Base-by-base conservation (phyloP, 176 grass and related monocot species). In the Echinochloa phyllopogon region DNA sequence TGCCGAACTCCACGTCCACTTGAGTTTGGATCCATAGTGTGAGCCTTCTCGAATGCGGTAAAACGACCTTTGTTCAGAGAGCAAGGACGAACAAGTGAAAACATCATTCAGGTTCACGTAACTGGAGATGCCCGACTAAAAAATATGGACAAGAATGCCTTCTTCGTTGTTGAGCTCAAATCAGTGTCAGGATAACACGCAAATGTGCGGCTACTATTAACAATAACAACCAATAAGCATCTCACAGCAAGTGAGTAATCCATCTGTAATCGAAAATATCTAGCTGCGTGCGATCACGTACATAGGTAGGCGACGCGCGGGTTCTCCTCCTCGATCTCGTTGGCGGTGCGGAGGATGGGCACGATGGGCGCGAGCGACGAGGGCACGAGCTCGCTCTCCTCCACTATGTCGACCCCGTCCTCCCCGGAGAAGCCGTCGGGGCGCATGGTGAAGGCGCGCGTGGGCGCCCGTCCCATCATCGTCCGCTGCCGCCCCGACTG, bases 291-390 rank as follows among this genome's bases (percentile, higher is more conserved):
- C 6, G 44, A 8, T 13, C 94, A 95, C 89, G 44, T 69, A 99
- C 96, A 99, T 71, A 96, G 90, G 76, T 96, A 99, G 0, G 97
- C 94, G 76, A 99, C 94, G 41, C 97, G 97, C 18, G 82, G 86
- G 84, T 94, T 96, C 0, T 78, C n/a, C 3, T 11, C 3, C 91
- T 99, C 97, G 81, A 99, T 92, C 84, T 94, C 97, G 89, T 96
- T 99, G 50, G 97, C 97, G 40, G 92, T 91, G 73, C 97, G 97
- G 78, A 99, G 90, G 65, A 99, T 91, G 81, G 94, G 96, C 40
- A 89, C 92, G 48, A 99, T 92, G 47, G 88, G 76, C 33, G 88
- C 91, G 21, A 99, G 93, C 49, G 94, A 91, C 33, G 88, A 57
- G 0, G 96, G 96, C 60, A 99, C 96, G 27, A 96, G 82, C 86